Conservation (phyloP, 2,329 filamentous ascomycete species). For the Gremmenia infestans region DNA sequence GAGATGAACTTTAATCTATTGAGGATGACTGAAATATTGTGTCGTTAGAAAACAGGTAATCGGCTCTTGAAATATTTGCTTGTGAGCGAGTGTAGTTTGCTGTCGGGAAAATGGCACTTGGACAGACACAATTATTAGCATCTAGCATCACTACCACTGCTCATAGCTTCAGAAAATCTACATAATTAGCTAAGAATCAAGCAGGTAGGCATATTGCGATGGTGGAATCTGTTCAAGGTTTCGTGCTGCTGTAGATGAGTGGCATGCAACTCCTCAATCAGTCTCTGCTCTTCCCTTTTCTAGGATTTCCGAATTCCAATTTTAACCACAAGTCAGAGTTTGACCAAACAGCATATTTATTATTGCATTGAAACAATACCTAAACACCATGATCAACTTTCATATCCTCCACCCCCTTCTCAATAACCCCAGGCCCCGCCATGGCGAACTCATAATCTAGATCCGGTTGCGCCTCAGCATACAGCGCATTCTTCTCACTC, state of each 20-base stretch:
- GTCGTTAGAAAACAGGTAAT: neutral
- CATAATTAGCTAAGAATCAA: too few relatives aligned
- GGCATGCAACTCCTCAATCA: too few relatives aligned
- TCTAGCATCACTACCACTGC: too few relatives aligned
- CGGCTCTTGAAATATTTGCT: neutral
- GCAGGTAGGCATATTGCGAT: too few relatives aligned
- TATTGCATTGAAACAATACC: neutral
- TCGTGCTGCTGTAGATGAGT: too few relatives aligned
- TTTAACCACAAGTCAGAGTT: neutral
- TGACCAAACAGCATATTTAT: neutral
- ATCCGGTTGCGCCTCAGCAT: slow-evolving; percentile 43
- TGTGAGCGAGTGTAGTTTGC: neutral
- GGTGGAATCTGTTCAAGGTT: too few relatives aligned
- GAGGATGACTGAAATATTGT: slow-evolving; percentile 16
- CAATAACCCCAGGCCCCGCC: slow-evolving; percentile 31
- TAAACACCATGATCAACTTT: slow-evolving; percentile 23
- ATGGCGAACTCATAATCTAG: slow-evolving; percentile 43
- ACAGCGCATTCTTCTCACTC: slow-evolving; percentile 41
- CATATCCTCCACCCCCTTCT: slow-evolving; percentile 27
- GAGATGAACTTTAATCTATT: slow-evolving; percentile 18
- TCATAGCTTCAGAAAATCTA: too few relatives aligned
- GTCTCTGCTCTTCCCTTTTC: too few relatives aligned
- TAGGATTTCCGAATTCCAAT: too few relatives aligned
- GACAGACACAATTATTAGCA: neutral
- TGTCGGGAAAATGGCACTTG: neutral